Evolutionary conservation across 306 rosid genomes (phyloP), one percentile per base, ranked within the genome.

Genomic region (Pterocarpus macrocarpus): DNA sequence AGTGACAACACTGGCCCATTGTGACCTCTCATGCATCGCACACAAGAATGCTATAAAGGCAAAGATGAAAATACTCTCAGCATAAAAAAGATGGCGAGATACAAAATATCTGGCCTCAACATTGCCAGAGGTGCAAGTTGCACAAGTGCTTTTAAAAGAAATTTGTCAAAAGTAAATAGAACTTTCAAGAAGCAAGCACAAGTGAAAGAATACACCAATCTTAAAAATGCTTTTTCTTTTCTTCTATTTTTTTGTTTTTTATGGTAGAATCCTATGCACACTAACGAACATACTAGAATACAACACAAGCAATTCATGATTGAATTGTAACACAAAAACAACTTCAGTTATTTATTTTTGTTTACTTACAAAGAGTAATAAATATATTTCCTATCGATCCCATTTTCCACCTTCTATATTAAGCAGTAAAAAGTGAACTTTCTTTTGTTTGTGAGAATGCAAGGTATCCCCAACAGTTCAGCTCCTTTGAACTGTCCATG

Each of bases 21-120:
- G 88, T 94, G 98, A 85, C 97, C 98, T 86, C 90, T 91, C 79
- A 92, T 88, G 87, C 91, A 84, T 75, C 91, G 75, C 58, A 80
- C 79, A 80, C 88, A 81, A 47, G 91, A 68, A 81, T 88, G 92
- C 98, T 94, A 71, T 4, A 77, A 78, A 13, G 56, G 38, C 57
- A 75, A 76, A 47, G 71, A 78, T 43, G 81, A 72, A 11, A 81
- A 56, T 56, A 55, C 33, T 41, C 35, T 2, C 38, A n/a, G 84
- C 57, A 34, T 30, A 33, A 36, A 52, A 55, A 59, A 70, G 69
- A 76, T 65, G 36, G 36, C 11, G 38, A 63, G 57, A 80, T 53
- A 36, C 33, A 82, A 35, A 57, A 59, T 49, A 63, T 59, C 56
- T 14, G 61, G 69, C 79, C 28, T n/a, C 38, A 13, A 8, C 39